Evolutionary conservation across 2,329 filamentous ascomycete species (phyloP).

Genomic region (Ustilaginoidea virens): DNA sequence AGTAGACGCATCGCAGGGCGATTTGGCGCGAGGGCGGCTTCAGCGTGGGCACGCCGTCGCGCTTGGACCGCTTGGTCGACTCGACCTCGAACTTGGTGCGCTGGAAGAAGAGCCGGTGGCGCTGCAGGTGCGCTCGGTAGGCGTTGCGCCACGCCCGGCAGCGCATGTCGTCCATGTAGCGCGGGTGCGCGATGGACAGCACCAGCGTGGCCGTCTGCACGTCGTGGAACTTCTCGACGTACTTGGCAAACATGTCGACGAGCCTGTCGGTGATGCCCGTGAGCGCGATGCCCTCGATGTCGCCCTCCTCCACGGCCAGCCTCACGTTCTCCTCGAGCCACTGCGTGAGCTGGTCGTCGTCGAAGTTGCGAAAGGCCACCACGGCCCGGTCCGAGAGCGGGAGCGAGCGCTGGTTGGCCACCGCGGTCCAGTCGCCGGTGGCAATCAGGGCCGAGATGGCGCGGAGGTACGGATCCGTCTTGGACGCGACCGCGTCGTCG

Average conservation of each 20-base stretch:
- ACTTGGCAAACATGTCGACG: slow-evolving; percentile 61
- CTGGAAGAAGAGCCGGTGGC: slow-evolving; percentile 57
- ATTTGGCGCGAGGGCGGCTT: slow-evolving; percentile 54
- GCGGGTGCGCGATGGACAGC: slow-evolving; percentile 56
- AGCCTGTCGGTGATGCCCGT: slow-evolving; percentile 60
- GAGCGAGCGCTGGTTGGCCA: slow-evolving; percentile 58
- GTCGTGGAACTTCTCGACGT: slow-evolving; percentile 61
- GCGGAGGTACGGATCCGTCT: slow-evolving; percentile 64
- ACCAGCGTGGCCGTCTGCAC: slow-evolving; percentile 66
- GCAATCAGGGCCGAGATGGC: slow-evolving; percentile 67
- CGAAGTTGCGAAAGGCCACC: slow-evolving; percentile 53
- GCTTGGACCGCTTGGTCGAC: slow-evolving; percentile 54
- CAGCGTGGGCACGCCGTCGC: slow-evolving; percentile 45
- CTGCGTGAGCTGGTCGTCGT: slow-evolving; percentile 43
- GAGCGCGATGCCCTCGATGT: slow-evolving; percentile 63
- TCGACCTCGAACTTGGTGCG: slow-evolving; percentile 67
- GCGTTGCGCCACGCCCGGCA: slow-evolving; percentile 58
- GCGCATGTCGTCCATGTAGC: slow-evolving; percentile 63
- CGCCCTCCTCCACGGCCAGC: slow-evolving; percentile 46
- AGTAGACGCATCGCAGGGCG: slow-evolving; percentile 63
- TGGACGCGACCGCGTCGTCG: slow-evolving; percentile 41
- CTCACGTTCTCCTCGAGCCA: slow-evolving; percentile 55
- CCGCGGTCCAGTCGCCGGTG: slow-evolving; percentile 59
- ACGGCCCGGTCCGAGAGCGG: slow-evolving; percentile 61
- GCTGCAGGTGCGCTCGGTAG: slow-evolving; percentile 58